Base-by-base conservation (phyloP, 2,329 filamentous ascomycete species). In the Stagonosporopsis chrysanthemi region DNA sequence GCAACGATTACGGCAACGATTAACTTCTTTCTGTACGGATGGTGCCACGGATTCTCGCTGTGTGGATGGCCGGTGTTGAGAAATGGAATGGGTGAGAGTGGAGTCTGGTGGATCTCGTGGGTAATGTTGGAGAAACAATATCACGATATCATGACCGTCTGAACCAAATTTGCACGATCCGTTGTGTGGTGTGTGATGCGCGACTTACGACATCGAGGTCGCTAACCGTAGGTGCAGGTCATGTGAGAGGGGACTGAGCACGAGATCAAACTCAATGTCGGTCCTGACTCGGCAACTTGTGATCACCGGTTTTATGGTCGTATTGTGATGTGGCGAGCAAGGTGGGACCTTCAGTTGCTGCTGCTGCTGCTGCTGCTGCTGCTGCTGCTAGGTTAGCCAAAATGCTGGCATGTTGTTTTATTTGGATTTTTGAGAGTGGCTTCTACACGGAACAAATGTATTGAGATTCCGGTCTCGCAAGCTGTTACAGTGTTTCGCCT, bases 121-220 rank as follows among this genome's bases (percentile, higher is more conserved):
- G 52, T 62, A 60, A 60, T 59, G 52, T 62, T 60, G 56, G 52
- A 62, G 45, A 52, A 49, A 57, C 56, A 62, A 62, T 66, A 60
- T 66, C 60, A 66, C 62, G 64, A 66, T 61, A 58, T 60, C 62
- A 63, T 52, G 62, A 55, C 60, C 64, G 56, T 35, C 12, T 49
- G 36, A 52, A 40, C 23, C 15, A 26, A 44, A 26, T 44, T 24
- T 43, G 48, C 38, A n/a, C 44, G 38, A 48, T 52, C 19, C 28
- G 48, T 52, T 29, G 31, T 57, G 43, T 40, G 26, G 43, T 40
- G 26, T 52, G 44, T 39, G 38, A 52, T 47, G 42, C 47, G 14
- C 22, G 8, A 4, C 38, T 48, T 38, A 42, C 54, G 36, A 38
- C 42, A 41, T 52, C 17, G 12, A 43, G 24, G 48, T 48, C 38